Evolutionary conservation across 768 basidiomycete genomes (phyloP).

Genomic region (Tricholoma matsutake): DNA sequence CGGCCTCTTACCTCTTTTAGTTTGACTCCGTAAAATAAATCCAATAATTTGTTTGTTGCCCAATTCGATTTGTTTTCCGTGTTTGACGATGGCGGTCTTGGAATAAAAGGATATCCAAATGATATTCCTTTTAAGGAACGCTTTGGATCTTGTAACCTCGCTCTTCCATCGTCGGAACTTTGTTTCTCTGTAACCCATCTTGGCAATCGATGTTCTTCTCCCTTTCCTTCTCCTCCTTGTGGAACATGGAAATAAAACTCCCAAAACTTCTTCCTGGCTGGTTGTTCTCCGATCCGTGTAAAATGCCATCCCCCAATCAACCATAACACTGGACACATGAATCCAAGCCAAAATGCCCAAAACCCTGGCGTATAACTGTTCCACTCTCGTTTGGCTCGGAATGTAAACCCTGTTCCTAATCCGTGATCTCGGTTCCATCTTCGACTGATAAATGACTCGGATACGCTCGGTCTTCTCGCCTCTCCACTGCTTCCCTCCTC

Average conservation of each 20-base stretch:
- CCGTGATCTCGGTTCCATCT: conserved; percentile 47
- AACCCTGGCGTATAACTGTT: conserved; percentile 40
- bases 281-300: conserved; percentile 44
- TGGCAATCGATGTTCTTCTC: conserved; percentile 32
- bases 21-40: conserved; percentile 43
- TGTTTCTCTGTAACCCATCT: conserved; percentile 44
- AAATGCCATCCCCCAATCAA: conserved; percentile 75
- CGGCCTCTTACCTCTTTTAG: conserved; percentile 41
- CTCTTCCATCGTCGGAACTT: conserved; percentile 39
- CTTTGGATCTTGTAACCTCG: conserved; percentile 43
- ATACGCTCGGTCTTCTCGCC: conserved; percentile 28
- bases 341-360: conserved; percentile 75
- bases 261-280: conserved; percentile 41
- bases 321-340: conserved; percentile 72
- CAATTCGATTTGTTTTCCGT: too few species aligned
- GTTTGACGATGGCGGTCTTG: conserved; percentile 12
- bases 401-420: conserved; percentile 17
- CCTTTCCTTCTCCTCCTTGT: conserved; percentile 16
- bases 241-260: conserved; percentile 42
- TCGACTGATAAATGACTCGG: conserved; percentile 50
- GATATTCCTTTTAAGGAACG: conserved; percentile 43
- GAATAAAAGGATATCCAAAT: conserved; percentile 60
- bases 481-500: not conserved
- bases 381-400: conserved; percentile 33
- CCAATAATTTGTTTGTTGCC: conserved; percentile 33